Evolutionary conservation across 202 grass and related monocot genomes (phyloP).

Genomic region (Schoenoplectus tabernaemontani): DNA sequence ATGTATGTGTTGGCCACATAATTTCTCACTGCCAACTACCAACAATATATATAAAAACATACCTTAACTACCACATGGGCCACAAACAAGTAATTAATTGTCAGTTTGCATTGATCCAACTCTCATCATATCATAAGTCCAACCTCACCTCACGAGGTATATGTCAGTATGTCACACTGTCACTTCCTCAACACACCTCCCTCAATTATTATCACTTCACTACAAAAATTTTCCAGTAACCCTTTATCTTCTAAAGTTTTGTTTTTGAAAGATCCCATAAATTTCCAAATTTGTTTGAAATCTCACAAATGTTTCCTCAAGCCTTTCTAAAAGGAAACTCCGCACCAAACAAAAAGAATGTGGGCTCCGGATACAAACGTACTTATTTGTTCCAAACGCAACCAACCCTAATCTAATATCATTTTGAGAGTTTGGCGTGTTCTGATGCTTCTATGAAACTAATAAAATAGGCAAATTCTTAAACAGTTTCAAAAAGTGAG

Average conservation of each 20-base stretch:
- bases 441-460: neutral
- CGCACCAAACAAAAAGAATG: neutral
- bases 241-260: neutral
- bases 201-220: slow-evolving; percentile 1
- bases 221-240: neutral
- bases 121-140: slow-evolving; percentile 10
- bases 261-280: too few relatives aligned
- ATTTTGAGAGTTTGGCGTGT: neutral
- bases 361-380: neutral
- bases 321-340: neutral
- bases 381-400: neutral
- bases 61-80: slow-evolving; percentile 23
- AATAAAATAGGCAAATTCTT: neutral
- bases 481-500: neutral
- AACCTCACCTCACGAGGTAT: slow-evolving; percentile 24
- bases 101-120: neutral
- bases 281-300: neutral
- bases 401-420: neutral
- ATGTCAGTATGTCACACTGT: slow-evolving; percentile 4
- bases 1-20: neutral
- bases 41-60: neutral
- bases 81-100: slow-evolving; percentile 11
- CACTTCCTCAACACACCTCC: neutral
- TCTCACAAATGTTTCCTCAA: neutral
- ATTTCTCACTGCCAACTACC: neutral